These are phyloP conservation scores for Hypoxylon crocopeplum DNA, from an alignment of 495 filamentous ascomycete genomes.

Conservation along the genomic window DNA sequence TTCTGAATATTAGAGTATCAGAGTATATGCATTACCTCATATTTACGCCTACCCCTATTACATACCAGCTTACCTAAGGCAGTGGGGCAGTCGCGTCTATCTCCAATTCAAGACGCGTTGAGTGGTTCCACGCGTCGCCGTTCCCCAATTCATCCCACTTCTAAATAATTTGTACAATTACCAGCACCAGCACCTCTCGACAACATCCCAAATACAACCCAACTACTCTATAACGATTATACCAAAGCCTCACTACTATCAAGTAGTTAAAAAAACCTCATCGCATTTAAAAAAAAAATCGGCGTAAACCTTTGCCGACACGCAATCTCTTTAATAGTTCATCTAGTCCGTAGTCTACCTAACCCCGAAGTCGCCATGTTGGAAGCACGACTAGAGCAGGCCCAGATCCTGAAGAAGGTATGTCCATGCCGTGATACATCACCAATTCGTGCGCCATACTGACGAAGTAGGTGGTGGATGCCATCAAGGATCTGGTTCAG, in stretches of 20 bases:
- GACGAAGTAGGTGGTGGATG: slow-evolving; percentile 82
- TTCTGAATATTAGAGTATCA: too few species aligned
- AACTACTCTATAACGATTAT: not conserved
- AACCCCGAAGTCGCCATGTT: slow-evolving; percentile 64
- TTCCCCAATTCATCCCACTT: slow-evolving; percentile 35
- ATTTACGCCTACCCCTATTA: too few species aligned
- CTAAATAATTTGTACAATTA: slow-evolving; percentile 24
- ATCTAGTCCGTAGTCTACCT: not conserved
- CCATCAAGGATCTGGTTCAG: slow-evolving; percentile 98
- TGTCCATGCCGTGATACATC: slow-evolving; percentile 10
- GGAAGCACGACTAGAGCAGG: slow-evolving; percentile 96
- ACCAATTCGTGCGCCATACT: not conserved
- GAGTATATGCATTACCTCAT: too few species aligned
- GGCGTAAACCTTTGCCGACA: too few species aligned
- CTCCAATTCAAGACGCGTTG: slow-evolving; percentile 37
- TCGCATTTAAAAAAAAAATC: too few species aligned
- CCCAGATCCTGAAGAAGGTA: slow-evolving; percentile 94
- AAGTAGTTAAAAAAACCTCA: too few species aligned
- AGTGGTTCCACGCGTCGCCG: slow-evolving; percentile 35
- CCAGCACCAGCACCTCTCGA: not conserved
- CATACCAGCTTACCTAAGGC: slow-evolving; percentile 1
- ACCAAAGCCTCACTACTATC: not conserved
- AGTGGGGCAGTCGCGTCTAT: slow-evolving; percentile 27
- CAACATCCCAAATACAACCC: slow-evolving; percentile 1
- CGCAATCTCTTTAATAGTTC: not conserved